Conservation (phyloP, 2,329 filamentous ascomycete species). For the Verticillium zaregamsianum region DNA sequence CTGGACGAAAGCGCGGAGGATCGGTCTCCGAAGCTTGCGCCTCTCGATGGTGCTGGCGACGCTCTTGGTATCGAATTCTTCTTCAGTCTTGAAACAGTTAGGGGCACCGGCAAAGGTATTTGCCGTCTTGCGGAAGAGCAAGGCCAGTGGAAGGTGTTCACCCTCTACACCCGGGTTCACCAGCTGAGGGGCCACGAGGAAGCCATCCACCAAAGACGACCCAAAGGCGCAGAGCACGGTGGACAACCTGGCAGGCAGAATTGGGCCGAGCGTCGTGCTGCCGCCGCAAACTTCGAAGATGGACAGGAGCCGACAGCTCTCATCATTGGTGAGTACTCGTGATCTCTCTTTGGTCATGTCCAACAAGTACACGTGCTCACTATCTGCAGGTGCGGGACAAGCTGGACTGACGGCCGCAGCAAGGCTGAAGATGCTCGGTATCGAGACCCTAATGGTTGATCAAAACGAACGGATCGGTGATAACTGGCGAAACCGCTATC, state of each 20-base stretch:
- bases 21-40: conserved; percentile 14
- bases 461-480: conserved; percentile 48
- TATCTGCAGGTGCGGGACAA: conserved; percentile 47
- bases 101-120: conserved; percentile 54
- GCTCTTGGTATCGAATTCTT: conserved; percentile 54
- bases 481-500: conserved; percentile 57
- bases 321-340: conserved; percentile 21
- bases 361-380: not conserved
- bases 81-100: conserved; percentile 45
- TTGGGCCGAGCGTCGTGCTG: conserved; percentile 15
- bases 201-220: conserved; percentile 32
- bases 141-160: conserved; percentile 49
- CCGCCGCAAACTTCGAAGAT: conserved; percentile 7
- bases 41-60: conserved; percentile 38
- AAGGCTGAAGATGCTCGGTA: conserved; percentile 49
- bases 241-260: conserved; percentile 13
- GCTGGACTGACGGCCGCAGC: conserved; percentile 48
- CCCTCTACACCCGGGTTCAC: conserved; percentile 48
- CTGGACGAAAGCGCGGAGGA: conserved; percentile 34
- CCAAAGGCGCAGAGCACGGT: conserved; percentile 43
- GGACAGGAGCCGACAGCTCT: conserved; percentile 11
- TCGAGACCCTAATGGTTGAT: conserved; percentile 48
- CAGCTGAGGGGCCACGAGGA: conserved; percentile 47
- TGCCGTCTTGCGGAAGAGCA: conserved; percentile 40
- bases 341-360: not conserved